A percentile compares a stretch with the other conserved stretches of the same genome.
These are phyloP conservation scores for Melanomma pulvis-pyrius DNA, from an alignment of 495 filamentous ascomycete genomes.

Conservation along the genomic window DNA sequence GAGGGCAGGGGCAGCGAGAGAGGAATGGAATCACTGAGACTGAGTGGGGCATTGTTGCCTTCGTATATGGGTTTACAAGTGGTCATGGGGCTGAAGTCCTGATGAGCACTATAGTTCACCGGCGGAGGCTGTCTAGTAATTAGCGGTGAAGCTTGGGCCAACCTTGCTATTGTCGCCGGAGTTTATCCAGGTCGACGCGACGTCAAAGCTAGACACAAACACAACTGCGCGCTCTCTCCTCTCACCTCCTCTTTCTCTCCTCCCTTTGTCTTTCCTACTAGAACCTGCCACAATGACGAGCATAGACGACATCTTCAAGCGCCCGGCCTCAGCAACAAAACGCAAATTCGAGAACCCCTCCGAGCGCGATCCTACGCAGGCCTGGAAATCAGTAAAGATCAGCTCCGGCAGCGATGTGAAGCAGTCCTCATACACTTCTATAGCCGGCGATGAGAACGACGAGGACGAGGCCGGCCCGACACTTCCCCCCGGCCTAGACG, in stretches of 20 bases:
- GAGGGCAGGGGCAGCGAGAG: too few relatives aligned
- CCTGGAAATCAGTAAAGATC: conserved; percentile 87
- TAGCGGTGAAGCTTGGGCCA: background rate
- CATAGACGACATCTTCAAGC: conserved; percentile 51
- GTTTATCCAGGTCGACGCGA: background rate
- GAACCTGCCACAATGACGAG: conserved; percentile 44
- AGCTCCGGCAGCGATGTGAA: conserved; percentile 62
- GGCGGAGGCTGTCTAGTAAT: background rate
- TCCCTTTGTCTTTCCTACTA: background rate
- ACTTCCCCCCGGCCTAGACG: conserved; percentile 62
- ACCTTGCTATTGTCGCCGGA: background rate
- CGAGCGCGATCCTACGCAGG: conserved; percentile 47
- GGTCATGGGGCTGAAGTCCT: too few relatives aligned
- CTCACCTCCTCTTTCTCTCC: background rate
- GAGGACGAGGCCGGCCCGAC: conserved; percentile 67
- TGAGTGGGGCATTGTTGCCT: too few relatives aligned
- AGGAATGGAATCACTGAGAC: too few relatives aligned
- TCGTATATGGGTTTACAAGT: too few relatives aligned
- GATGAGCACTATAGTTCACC: too few relatives aligned
- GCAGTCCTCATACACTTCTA: conserved; percentile 62
- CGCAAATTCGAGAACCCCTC: conserved; percentile 46
- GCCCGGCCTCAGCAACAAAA: conserved; percentile 41
- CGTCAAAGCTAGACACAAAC: background rate
- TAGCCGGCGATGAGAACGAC: conserved; percentile 63
- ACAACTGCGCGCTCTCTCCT: background rate